These are phyloP conservation scores for Botrytis porri DNA, from an alignment of 2,329 filamentous ascomycete species.

Conservation along the genomic window DNA sequence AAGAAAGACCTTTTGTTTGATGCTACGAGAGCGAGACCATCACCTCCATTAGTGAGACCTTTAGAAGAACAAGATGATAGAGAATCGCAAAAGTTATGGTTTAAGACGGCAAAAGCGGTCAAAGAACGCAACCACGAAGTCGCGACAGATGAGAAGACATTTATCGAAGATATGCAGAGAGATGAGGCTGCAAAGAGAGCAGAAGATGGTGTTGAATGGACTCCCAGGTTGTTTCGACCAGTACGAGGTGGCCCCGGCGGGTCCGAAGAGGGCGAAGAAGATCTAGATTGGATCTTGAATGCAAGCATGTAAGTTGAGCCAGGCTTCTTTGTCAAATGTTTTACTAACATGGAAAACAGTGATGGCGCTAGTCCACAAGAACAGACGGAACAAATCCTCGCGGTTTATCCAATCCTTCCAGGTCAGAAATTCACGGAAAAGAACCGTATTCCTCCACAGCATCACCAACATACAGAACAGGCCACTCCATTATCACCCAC, in stretches of 20 bases:
- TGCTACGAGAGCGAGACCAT: slow-evolving; percentile 73
- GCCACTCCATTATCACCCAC: slow-evolving; percentile 21
- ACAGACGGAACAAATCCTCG: slow-evolving; percentile 77
- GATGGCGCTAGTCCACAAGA: slow-evolving; percentile 64
- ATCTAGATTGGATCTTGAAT: slow-evolving; percentile 92
- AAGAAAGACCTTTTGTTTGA: slow-evolving; percentile 90
- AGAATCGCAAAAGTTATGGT: slow-evolving; percentile 88
- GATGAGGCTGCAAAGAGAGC: slow-evolving; percentile 79
- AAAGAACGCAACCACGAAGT: slow-evolving; percentile 80
- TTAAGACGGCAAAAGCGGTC: slow-evolving; percentile 75
- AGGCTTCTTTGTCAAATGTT: not conserved
- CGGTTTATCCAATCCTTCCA: slow-evolving; percentile 79
- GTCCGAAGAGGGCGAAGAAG: slow-evolving; percentile 77
- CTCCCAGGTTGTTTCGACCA: slow-evolving; percentile 76
- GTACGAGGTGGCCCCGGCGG: slow-evolving; percentile 70
- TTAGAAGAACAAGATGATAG: slow-evolving; percentile 83
- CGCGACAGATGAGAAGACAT: slow-evolving; percentile 94
- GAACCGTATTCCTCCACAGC: slow-evolving; percentile 54
- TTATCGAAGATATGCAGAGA: slow-evolving; percentile 88
- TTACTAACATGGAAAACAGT: slow-evolving; percentile 40
- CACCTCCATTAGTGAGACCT: slow-evolving; percentile 69
- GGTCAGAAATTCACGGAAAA: slow-evolving; percentile 63
- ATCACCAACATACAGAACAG: slow-evolving; percentile 25
- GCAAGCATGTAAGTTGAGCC: slow-evolving; percentile 65
- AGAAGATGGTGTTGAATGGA: slow-evolving; percentile 81